These are phyloP conservation scores for Ascochyta lentis DNA, from an alignment of 2,329 filamentous ascomycete genomes.

Conservation along the genomic window DNA sequence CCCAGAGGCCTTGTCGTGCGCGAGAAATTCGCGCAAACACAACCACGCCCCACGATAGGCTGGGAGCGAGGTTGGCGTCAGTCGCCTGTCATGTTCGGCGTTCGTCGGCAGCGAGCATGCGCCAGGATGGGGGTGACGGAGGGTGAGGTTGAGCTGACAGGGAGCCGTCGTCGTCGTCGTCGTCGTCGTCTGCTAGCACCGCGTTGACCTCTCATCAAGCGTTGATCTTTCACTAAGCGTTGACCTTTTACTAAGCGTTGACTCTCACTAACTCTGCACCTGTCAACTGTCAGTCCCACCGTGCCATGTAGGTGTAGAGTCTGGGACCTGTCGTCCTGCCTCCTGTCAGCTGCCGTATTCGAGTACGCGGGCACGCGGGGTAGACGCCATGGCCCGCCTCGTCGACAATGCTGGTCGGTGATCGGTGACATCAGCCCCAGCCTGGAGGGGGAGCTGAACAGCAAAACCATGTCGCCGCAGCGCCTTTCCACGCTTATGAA, in stretches of 20 bases:
- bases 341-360: slow-evolving; percentile 2
- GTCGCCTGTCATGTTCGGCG: not conserved
- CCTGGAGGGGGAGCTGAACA: not conserved
- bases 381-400: slow-evolving; percentile 3
- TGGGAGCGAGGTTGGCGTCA: not conserved
- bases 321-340: not conserved
- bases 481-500: not conserved
- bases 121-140: not conserved
- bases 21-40: slow-evolving; percentile 21
- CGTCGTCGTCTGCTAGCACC: not conserved
- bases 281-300: slow-evolving; percentile 6
- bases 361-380: not conserved
- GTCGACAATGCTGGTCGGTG: slow-evolving; percentile 5
- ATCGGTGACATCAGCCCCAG: slow-evolving; percentile 11
- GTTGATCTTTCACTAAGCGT: not conserved
- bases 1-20: not conserved
- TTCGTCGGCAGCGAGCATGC: slow-evolving; percentile 7
- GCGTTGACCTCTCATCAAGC: not conserved
- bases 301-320: too few relatives aligned
- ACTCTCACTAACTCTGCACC: slow-evolving; percentile 9
- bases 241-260: not conserved
- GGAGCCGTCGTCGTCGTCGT: not conserved
- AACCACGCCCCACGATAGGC: slow-evolving; percentile 5
- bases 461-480: not conserved
- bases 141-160: not conserved